These are phyloP conservation scores for Candida ulmi DNA, from an alignment of 805 yeast genomes.

Conservation along the genomic window DNA sequence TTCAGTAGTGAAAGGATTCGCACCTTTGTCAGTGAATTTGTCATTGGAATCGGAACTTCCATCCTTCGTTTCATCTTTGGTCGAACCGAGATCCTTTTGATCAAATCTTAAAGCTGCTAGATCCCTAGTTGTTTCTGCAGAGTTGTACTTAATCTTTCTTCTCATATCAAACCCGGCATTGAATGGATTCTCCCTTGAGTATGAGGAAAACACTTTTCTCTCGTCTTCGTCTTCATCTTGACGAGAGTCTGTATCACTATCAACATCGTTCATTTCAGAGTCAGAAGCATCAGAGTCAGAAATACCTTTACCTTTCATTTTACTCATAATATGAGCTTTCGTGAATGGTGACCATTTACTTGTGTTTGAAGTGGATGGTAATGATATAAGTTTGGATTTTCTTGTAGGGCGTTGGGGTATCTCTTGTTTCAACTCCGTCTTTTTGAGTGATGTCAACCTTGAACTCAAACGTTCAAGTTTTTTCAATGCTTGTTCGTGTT, in stretches of 20 bases:
- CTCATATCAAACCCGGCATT: neutral
- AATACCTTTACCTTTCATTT: slow-evolving; percentile 8
- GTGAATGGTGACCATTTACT: slow-evolving; percentile 20
- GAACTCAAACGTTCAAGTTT: slow-evolving; percentile 12
- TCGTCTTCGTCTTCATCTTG: slow-evolving; percentile 8
- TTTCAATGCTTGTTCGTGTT: slow-evolving; percentile 6
- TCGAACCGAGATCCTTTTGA: neutral
- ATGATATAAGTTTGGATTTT: neutral
- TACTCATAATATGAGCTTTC: slow-evolving; percentile 16
- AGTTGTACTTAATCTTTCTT: neutral
- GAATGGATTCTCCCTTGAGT: neutral
- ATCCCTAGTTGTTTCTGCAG: neutral
- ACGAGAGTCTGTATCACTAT: slow-evolving; percentile 16
- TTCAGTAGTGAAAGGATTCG: neutral
- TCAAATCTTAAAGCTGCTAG: neutral
- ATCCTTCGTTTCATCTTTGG: neutral
- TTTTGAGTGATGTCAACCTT: slow-evolving; percentile 3
- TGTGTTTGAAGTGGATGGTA: slow-evolving; percentile 8
- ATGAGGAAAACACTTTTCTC: neutral
- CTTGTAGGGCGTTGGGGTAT: slow-evolving; percentile 1
- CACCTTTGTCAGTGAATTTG: neutral
- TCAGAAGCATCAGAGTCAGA: slow-evolving; percentile 21
- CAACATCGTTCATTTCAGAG: slow-evolving; percentile 23
- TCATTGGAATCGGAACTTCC: no score
- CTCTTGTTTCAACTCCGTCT: neutral